Evolutionary conservation across 148 eudicot genomes (phyloP).

Genomic region (Chenopodium suecicum): DNA sequence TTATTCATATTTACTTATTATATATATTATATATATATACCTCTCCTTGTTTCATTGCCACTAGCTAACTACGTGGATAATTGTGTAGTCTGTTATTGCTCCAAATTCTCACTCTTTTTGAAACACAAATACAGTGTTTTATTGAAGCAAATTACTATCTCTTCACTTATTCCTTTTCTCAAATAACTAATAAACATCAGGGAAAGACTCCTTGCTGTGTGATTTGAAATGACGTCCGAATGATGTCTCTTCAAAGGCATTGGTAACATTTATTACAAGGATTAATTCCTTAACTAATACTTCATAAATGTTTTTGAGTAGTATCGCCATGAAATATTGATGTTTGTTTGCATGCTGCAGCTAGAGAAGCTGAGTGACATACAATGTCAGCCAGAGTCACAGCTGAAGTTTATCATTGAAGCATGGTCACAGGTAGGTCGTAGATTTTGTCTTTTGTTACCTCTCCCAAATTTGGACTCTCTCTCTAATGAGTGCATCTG

Average conservation of each 20-base stretch:
- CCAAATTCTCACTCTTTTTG: not conserved
- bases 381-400: slow-evolving; percentile 80
- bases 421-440: slow-evolving; percentile 89
- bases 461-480: not conserved
- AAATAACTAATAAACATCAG: not conserved
- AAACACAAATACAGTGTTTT: not conserved
- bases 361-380: slow-evolving; percentile 78
- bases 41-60: not conserved
- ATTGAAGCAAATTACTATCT: not conserved
- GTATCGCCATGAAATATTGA: not conserved
- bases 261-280: not conserved
- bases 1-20: not conserved
- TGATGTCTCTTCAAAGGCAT: not conserved
- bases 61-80: not conserved
- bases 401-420: slow-evolving; percentile 77
- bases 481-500: slow-evolving; percentile 4
- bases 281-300: not conserved
- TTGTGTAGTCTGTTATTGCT: not conserved
- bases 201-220: not conserved
- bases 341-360: slow-evolving; percentile 40
- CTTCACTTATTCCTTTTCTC: not conserved
- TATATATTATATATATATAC: too few species aligned
- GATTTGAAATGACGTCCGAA: not conserved
- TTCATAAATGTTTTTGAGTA: not conserved
- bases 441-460: slow-evolving; percentile 17